These are phyloP conservation scores for Aureoboletus auriporus DNA, from an alignment of 768 basidiomycete genomes.

Conservation along the genomic window DNA sequence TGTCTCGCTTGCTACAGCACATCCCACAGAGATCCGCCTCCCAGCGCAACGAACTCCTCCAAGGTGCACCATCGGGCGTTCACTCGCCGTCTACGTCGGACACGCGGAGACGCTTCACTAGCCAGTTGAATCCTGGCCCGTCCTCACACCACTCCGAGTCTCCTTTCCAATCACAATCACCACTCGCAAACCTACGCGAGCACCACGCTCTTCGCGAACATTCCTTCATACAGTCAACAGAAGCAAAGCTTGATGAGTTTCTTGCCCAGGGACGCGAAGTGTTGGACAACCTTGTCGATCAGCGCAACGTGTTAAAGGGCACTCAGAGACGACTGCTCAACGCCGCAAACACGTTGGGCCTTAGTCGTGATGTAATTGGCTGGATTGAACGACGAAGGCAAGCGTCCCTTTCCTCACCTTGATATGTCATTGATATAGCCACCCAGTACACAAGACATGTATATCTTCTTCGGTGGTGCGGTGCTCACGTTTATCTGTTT, in stretches of 20 bases:
- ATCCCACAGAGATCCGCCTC: conserved; percentile 49
- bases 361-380: conserved; percentile 91
- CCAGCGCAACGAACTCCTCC: conserved; percentile 64
- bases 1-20: neutral
- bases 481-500: conserved; percentile 90
- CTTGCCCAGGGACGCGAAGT: conserved; percentile 90
- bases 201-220: conserved; percentile 84
- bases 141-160: conserved; percentile 76
- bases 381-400: conserved; percentile 97
- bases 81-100: conserved; percentile 36
- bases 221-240: conserved; percentile 80
- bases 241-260: conserved; percentile 82
- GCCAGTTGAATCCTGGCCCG: conserved; percentile 34
- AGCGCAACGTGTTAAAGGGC: conserved; percentile 92
- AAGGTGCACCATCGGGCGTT: conserved; percentile 37
- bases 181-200: conserved; percentile 59
- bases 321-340: conserved; percentile 83
- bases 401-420: neutral
- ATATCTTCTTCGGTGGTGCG: conserved; percentile 85
- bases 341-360: conserved; percentile 90
- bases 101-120: conserved; percentile 60
- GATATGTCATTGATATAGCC: conserved; percentile 9
- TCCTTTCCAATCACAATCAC: conserved; percentile 67
- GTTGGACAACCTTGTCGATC: conserved; percentile 87
- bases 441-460: conserved; percentile 87